These are phyloP conservation scores for Karstenula rhodostoma DNA, from an alignment of 2,329 filamentous ascomycete genomes.

Conservation along the genomic window DNA sequence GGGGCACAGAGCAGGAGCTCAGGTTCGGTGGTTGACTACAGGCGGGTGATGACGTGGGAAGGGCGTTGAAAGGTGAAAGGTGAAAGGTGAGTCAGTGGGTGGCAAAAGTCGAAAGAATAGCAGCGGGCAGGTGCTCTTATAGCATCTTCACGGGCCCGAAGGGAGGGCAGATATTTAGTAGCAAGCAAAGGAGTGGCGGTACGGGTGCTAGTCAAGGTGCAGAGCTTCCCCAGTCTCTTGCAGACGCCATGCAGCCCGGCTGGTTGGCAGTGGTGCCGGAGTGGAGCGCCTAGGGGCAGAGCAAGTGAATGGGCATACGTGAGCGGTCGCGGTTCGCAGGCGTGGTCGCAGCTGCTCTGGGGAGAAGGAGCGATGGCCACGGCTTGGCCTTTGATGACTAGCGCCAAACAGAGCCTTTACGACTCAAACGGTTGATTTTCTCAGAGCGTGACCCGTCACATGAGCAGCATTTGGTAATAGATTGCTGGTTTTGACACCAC, in stretches of 20 bases:
- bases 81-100: slow-evolving; percentile 20
- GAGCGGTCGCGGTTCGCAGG: slow-evolving; percentile 30
- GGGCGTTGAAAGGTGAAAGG: slow-evolving; percentile 18
- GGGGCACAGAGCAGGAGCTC: slow-evolving; percentile 17
- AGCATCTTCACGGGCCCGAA: slow-evolving; percentile 21
- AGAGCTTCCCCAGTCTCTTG: slow-evolving; percentile 34
- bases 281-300: slow-evolving; percentile 34
- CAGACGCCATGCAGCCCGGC: slow-evolving; percentile 31
- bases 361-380: slow-evolving; percentile 11
- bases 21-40: slow-evolving; percentile 15
- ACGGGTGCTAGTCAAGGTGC: slow-evolving; percentile 43
- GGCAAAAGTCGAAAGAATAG: slow-evolving; percentile 13
- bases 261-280: slow-evolving; percentile 31
- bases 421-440: slow-evolving; percentile 23
- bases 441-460: slow-evolving; percentile 26
- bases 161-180: slow-evolving; percentile 37
- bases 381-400: slow-evolving; percentile 38
- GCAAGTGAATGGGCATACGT: slow-evolving; percentile 30
- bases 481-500: slow-evolving; percentile 41
- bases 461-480: slow-evolving; percentile 33
- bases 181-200: slow-evolving; percentile 38
- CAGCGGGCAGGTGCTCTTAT: slow-evolving; percentile 33
- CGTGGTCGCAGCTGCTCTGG: slow-evolving; percentile 19
- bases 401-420: slow-evolving; percentile 15
- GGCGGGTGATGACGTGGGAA: slow-evolving; percentile 16